A percentile compares a stretch with the other conserved stretches of the same genome.
Evolutionary conservation across 805 yeast species (phyloP).

Genomic region (Pichia gijzeniarum): DNA sequence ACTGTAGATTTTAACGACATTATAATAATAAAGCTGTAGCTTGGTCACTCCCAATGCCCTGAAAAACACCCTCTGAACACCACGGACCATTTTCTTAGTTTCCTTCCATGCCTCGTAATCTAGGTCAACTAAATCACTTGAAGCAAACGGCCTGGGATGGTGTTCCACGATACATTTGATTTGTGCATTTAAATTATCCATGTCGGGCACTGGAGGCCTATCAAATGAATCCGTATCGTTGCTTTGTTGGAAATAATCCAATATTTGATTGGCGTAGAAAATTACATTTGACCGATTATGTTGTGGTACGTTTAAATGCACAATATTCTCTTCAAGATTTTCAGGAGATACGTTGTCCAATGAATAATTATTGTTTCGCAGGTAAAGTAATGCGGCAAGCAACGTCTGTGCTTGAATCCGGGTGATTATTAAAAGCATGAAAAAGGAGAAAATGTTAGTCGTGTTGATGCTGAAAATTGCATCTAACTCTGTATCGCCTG

Average conservation of each 20-base stretch:
- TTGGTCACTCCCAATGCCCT: slow-evolving; percentile 47
- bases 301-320: no score
- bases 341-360: neutral
- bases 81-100: slow-evolving; percentile 26
- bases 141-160: slow-evolving; percentile 34
- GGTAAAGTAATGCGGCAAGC: slow-evolving; percentile 13
- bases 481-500: slow-evolving; percentile 23
- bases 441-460: slow-evolving; percentile 8
- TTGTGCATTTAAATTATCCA: slow-evolving; percentile 18
- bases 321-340: neutral
- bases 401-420: slow-evolving; percentile 15
- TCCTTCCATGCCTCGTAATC: slow-evolving; percentile 39
- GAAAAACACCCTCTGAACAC: slow-evolving; percentile 41
- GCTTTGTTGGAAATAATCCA: slow-evolving; percentile 6
- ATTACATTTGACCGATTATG: neutral
- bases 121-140: slow-evolving; percentile 36
- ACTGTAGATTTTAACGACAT: slow-evolving; percentile 35
- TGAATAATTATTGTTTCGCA: slow-evolving; percentile 9
- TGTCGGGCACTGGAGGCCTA: slow-evolving; percentile 26
- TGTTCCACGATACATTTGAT: slow-evolving; percentile 21
- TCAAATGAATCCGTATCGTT: slow-evolving; percentile 12
- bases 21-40: slow-evolving; percentile 45
- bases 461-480: slow-evolving; percentile 11
- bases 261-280: neutral
- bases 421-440: slow-evolving; percentile 11